Base-by-base conservation (phyloP, 106 monocot species). In the Apostasia shenzhenica region DNA sequence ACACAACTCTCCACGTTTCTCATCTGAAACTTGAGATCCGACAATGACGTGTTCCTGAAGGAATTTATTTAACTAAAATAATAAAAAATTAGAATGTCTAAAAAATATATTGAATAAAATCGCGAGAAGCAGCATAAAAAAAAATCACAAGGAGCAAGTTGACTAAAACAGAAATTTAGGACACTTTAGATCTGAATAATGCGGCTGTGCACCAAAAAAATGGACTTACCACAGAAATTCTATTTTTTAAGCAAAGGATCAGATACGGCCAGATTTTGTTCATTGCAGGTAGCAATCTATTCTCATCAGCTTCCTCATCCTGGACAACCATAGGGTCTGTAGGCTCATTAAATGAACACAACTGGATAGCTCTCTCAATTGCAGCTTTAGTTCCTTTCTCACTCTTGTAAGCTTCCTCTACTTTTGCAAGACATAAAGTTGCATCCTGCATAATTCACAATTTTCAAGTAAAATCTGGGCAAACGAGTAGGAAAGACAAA, bases 211-310 rank as follows among this genome's bases (percentile, higher is more conserved):
- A 26, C 26, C 26, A 26, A 26, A 40, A 68, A 41, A 4, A 66
- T 41, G 44, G 14, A 63, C 72, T 60, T 75, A 99, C 97, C 86
- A 87, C 83, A 9, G 97, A 92, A 59, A 77, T 54, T 77, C 73
- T 99, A 72, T 87, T 92, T 74, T 90, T 90, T 53, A 99, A 66
- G 70, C 87, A 92, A 44, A 92, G 81, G 66, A 99, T 69, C 49
- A 92, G 66, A 69, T 84, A 87, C 13, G 97, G 89, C 97, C 97
- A 99, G 61, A 90, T 84, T 76, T 83, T 93, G 73, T 99, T 89
- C 80, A 99, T 80, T 73, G 92, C 89, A 70, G 97, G 97, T 72
- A 99, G 92, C 67, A 99, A 70, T 71, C 89, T 75, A 75, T 93
- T 93, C 76, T 93, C 92, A 49, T 86, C 88, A 66, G 49, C 47